These are phyloP conservation scores for Ensete ventricosum DNA, from an alignment of 176 grass and related monocot species.

Conservation along the genomic window DNA sequence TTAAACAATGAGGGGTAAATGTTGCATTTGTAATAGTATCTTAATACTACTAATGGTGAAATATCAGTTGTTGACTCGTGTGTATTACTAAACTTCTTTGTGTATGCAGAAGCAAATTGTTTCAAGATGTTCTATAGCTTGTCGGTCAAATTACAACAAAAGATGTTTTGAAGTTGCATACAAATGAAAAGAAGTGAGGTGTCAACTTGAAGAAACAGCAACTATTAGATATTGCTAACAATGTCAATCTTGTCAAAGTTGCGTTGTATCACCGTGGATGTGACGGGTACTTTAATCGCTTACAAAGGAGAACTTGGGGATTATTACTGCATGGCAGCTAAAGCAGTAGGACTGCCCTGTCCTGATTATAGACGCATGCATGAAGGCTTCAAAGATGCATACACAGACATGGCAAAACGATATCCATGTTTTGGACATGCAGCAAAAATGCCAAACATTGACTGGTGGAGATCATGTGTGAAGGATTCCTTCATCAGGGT, in stretches of 20 bases:
- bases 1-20: too few relatives aligned
- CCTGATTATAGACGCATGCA: slow-evolving; percentile 94
- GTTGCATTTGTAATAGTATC: too few relatives aligned
- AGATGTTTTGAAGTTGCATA: not conserved
- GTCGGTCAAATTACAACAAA: not conserved
- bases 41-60: too few relatives aligned
- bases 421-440: slow-evolving; percentile 86
- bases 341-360: slow-evolving; percentile 71
- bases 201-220: not conserved
- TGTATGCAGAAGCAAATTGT: not conserved
- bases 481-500: slow-evolving; percentile 86
- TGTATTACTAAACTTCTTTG: not conserved
- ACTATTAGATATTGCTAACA: not conserved
- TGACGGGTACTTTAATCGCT: slow-evolving; percentile 88
- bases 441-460: slow-evolving; percentile 67
- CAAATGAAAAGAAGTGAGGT: not conserved
- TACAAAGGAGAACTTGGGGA: slow-evolving; percentile 97
- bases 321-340: slow-evolving; percentile 98
- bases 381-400: slow-evolving; percentile 85
- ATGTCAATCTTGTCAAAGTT: slow-evolving; percentile 82
- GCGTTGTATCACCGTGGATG: slow-evolving; percentile 75
- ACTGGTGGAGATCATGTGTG: slow-evolving; percentile 89
- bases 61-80: not conserved
- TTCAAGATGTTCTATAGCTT: not conserved
- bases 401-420: slow-evolving; percentile 64